Evolutionary conservation across 1,284 basidiomycete genomes (phyloP).

Genomic region (Schizophyllum commune): DNA sequence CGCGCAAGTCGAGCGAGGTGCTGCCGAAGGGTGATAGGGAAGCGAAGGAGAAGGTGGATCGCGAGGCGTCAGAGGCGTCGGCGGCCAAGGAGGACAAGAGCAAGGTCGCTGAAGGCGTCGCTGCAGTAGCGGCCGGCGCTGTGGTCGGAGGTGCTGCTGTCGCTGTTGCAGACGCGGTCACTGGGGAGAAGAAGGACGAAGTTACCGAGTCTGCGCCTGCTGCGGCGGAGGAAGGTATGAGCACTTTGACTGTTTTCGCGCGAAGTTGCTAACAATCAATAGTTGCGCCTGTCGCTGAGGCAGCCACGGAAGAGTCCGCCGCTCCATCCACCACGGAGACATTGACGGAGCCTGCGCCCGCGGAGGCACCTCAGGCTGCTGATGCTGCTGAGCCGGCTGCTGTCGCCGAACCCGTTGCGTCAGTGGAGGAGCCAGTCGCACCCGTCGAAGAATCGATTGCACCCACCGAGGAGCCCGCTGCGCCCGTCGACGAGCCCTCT

Average conservation of each 20-base stretch:
- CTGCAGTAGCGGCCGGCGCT: constrained; percentile 12
- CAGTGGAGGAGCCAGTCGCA: background rate
- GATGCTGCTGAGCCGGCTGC: too few species aligned
- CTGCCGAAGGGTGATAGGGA: background rate
- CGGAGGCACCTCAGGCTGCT: too few species aligned
- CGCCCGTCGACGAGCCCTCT: background rate
- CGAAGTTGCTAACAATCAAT: constrained; percentile 2
- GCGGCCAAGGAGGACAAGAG: constrained; percentile 7
- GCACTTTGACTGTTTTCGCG: too few species aligned
- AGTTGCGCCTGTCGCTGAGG: background rate
- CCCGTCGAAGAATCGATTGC: background rate
- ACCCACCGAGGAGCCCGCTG: background rate
- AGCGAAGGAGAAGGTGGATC: background rate
- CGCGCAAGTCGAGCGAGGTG: constrained; percentile 16
- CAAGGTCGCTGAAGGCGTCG: constrained; percentile 7
- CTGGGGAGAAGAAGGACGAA: constrained; percentile 5
- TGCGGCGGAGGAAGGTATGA: too few species aligned
- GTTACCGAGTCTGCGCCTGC: background rate
- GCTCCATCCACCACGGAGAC: too few species aligned
- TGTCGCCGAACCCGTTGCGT: background rate
- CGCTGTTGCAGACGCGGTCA: constrained; percentile 10
- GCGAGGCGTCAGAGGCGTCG: constrained; percentile 10
- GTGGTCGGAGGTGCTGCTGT: constrained; percentile 12
- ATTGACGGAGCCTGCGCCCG: too few species aligned
- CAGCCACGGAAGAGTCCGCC: too few species aligned